These are phyloP conservation scores for Monosporascus sp. DNA, from an alignment of 2,329 filamentous ascomycete genomes.

Conservation along the genomic window DNA sequence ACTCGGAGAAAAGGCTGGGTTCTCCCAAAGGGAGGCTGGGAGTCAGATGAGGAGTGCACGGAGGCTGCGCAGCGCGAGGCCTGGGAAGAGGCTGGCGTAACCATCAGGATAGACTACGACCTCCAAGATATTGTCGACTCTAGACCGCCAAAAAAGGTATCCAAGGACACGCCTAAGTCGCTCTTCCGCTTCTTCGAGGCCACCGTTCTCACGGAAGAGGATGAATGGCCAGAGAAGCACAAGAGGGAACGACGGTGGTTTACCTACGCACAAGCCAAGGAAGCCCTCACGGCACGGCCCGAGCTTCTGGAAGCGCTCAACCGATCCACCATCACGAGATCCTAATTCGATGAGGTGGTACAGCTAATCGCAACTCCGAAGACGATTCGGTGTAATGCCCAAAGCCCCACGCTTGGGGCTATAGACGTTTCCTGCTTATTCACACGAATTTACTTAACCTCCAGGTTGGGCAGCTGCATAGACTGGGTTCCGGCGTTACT, in stretches of 20 bases:
- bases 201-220: slow-evolving; percentile 79
- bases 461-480: neutral
- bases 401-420: neutral
- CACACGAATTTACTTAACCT: slow-evolving; percentile 2
- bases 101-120: slow-evolving; percentile 78
- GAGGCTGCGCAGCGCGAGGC: slow-evolving; percentile 86
- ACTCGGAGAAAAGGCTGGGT: slow-evolving; percentile 91
- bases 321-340: slow-evolving; percentile 66
- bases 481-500: slow-evolving; percentile 24
- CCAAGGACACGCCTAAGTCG: slow-evolving; percentile 56
- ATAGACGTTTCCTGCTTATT: slow-evolving; percentile 4
- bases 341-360: slow-evolving; percentile 14
- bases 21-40: slow-evolving; percentile 95
- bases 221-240: slow-evolving; percentile 88
- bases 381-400: neutral
- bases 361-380: neutral
- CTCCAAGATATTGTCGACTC: slow-evolving; percentile 83
- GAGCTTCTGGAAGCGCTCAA: slow-evolving; percentile 86
- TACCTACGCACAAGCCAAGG: slow-evolving; percentile 74
- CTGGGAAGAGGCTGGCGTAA: slow-evolving; percentile 96
- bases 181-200: slow-evolving; percentile 82
- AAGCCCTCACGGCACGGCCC: slow-evolving; percentile 70
- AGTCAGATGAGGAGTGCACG: slow-evolving; percentile 83
- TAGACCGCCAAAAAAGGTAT: slow-evolving; percentile 69
- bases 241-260: slow-evolving; percentile 92